Evolutionary conservation across 1,284 basidiomycete species (phyloP).

Genomic region (Ustilago curta): DNA sequence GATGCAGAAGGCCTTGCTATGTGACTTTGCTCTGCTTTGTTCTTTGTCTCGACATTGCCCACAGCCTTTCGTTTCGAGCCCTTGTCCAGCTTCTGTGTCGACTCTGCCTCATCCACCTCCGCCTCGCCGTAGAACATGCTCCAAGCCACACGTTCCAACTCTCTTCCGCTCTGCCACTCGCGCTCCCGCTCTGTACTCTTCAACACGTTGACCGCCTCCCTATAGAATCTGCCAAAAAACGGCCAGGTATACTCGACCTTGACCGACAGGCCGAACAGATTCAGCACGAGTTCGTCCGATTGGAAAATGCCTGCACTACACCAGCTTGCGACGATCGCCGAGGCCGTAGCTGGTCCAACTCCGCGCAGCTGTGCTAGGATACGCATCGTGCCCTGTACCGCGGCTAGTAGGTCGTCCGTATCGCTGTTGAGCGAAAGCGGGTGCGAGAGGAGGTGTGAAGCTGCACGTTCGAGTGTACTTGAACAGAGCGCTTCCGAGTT

Average conservation of each 20-base stretch:
- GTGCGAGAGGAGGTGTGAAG: conserved; percentile 3
- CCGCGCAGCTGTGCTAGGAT: conserved; percentile 27
- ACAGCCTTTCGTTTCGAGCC: background rate
- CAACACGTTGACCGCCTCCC: background rate
- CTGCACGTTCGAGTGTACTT: background rate
- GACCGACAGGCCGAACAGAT: background rate
- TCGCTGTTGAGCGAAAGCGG: background rate
- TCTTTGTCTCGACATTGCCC: background rate
- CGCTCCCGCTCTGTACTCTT: background rate
- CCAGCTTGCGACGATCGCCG: conserved; percentile 32
- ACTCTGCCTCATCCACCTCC: background rate
- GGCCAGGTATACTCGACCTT: conserved; percentile 24
- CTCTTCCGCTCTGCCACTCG: conserved; percentile 9
- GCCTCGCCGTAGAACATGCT: conserved; percentile 8
- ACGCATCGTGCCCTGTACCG: conserved; percentile 16
- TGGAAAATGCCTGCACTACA: conserved; percentile 18
- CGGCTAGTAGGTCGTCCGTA: background rate
- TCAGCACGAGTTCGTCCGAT: conserved; percentile 22
- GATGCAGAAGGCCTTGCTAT: background rate
- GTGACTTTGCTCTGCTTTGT: background rate
- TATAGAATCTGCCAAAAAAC: conserved; percentile 28
- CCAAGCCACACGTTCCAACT: conserved; percentile 27
- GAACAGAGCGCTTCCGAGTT: conserved; percentile 11
- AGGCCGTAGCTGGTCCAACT: conserved; percentile 39
- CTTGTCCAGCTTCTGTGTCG: background rate